phyloP scores from a whole-genome alignment of 192 early-diverging fungal genomes.

The Umbelopsis vinacea region DNA sequence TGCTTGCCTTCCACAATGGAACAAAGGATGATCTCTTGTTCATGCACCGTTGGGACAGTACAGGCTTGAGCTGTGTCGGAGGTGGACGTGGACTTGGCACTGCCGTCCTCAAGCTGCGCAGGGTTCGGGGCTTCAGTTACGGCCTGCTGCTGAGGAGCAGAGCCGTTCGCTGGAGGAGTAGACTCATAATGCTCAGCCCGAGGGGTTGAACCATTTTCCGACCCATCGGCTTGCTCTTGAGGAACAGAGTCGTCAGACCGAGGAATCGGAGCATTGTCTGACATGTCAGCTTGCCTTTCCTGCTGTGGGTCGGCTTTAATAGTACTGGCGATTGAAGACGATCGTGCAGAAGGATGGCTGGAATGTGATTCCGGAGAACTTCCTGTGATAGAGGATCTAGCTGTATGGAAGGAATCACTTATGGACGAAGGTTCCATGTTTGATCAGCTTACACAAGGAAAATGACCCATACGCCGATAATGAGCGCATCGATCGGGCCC shows the following conservation, averaged over 20 bases:
- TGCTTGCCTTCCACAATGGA: not conserved
- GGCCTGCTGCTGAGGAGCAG: not conserved
- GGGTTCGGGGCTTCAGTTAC: not conserved
- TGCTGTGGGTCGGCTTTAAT: not conserved
- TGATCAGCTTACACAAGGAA: not conserved
- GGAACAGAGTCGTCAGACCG: not conserved
- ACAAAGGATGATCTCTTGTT: not conserved
- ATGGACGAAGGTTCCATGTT: constrained; percentile 9
- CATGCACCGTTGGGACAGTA: not conserved
- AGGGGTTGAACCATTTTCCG: not conserved
- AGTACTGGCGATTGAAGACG: constrained; percentile 1
- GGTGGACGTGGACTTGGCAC: not conserved
- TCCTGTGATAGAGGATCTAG: not conserved
- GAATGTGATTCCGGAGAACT: not conserved
- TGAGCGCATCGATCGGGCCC: no score
- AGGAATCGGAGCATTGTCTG: not conserved
- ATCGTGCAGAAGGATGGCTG: not conserved
- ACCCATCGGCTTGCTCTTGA: not conserved
- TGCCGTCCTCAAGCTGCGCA: not conserved
- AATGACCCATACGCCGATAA: not conserved
- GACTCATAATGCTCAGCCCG: not conserved
- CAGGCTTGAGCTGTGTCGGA: not conserved
- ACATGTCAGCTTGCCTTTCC: not conserved
- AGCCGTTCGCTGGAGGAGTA: no score
- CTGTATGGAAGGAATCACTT: constrained; percentile 12